Base-by-base conservation (phyloP, 352 stramenopile species). In the Phytophthora pluvialis region DNA sequence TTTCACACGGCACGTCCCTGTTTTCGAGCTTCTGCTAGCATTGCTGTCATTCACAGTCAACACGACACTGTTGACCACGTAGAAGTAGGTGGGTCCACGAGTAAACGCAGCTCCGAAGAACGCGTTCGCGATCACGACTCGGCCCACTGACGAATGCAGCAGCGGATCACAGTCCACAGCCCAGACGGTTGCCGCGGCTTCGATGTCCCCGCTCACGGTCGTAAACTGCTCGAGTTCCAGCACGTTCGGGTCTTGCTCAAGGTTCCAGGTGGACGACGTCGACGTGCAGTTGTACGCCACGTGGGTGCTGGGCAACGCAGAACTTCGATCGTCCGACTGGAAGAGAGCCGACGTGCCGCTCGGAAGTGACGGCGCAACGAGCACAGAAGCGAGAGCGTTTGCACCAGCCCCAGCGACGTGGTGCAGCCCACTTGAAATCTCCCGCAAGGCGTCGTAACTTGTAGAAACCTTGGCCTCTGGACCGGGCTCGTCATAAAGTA, bases 241-340 rank as follows among this genome's bases (percentile, higher is more conserved):
- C 4, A 72, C 50, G 26, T 60, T 68, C 13, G 31, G 4, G 25
- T 69, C 58, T 47, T 64, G 35, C 11, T 52, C 26, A 18, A 72
- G 59, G 12, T 72, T 50, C 58, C 64, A 72, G 16, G 64, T 13
- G 0, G 21, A 48, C 33, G 58, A 32, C n/a, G 64, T 60, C 25
- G 51, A 50, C 2, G 58, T 72, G 44, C 64, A 72, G 28, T 72
- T 68, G 51, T 64, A 72, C 44, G 45, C 18, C 15, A 72, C 11
- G 21, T 64, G 64, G 11, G 64, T 72, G 16, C 39, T 56, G 11
- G 43, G 39, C 8, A 29, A 38, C 21, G 16, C 8, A 25, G 13
- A 26, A 4, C 39, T 32, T 52, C n/a, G 38, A 18, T 21, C 39
- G 7, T 26, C 8, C 13, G 12, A n/a, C 15, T 33, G 33, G 18